Base-by-base conservation (phyloP, 2,329 filamentous ascomycete genomes). In the Fusarium sp. region DNA sequence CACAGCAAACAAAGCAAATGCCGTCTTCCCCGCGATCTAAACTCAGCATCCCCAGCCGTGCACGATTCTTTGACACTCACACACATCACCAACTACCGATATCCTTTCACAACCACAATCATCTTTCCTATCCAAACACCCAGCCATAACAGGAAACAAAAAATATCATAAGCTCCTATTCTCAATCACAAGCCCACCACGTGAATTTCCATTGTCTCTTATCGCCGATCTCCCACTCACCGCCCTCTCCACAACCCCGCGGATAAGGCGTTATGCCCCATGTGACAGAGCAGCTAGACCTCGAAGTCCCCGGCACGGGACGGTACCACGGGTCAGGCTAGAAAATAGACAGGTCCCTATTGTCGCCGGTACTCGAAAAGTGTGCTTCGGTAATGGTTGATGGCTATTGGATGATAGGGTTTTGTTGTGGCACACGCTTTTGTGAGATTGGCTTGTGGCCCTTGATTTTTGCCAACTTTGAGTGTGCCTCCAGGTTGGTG, bases 241-340 rank as follows among this genome's bases (percentile, higher is more conserved):
- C 66, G 66, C 58, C 36, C 68, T 44, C 68, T 41, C 54, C 63
- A 42, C 47, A 33, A 20, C 22, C 55, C 38, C 57, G 50, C 70
- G 70, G 70, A 53, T 61, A 44, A 63, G 70, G 70, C 61, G 70
- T 73, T 56, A 57, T 22, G 62, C n/a, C 36, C 48, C 70, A 73
- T 73, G 70, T 73, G 70, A 73, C 53, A 39, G 30, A 30, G 45
- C 26, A 63, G 31, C 48, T 68, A 50, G 65, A 68, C 55, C 47
- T 68, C 6, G 55, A 28, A 45, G 30, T 42, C 38, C 28, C 39
- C 61, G 70, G 70, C 70, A 73, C 70, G 70, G 70, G 70, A 71
- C 70, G 70, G 35, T 30, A 64, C 54, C 70, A 73, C 61, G 70
- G 70, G 70, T 54, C 50, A 73, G 44, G 45, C 66, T 60, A 73